Evolutionary conservation across 176 grass and related monocot species (phyloP), one percentile per base, ranked within the genome.

Genomic region (Metroxylon sagu): DNA sequence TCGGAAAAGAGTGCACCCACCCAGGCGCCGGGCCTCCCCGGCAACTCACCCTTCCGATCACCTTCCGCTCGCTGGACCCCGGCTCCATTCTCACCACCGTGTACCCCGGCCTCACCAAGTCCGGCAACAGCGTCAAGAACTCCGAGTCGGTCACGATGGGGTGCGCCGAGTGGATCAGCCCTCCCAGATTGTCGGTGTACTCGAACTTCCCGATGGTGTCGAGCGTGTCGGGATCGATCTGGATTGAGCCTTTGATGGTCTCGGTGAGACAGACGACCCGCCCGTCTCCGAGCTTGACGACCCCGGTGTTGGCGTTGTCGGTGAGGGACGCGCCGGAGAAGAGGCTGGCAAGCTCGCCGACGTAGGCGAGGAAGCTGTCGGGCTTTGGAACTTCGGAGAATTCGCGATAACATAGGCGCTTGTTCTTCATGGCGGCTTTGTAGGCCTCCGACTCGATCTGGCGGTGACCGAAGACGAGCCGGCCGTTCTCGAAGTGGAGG

Each of bases 301-400:
- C 82, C 21, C 94, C 94, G 25, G 94, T 98, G 85, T 98, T 98
- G 73, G 94, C 66, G 85, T 98, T 98, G 82, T 98, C 94, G 50
- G 94, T 98, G 73, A 98, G 88, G 3, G 94, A 98, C 14, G 85
- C 71, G 28, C 94, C 94, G 6, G 88, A 85, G 67, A 91, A 85
- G 75, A 98, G 71, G 67, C 49, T 76, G 14, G 79, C 84, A 1
- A 98, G 79, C 67, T 98, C 81, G 18, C 84, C 71, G 12, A 98
- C 60, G 64, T 74, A 58, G 3, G 81, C 64, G 59, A 86, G 60
- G 70, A 92, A 69, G 39, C 68, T 19, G 0, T 73, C 79, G 55
- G 73, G 39, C 72, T 89, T 88, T 28, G 94, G 94, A 18, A 54
- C 82, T 65, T 98, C 94, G 15, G 94, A 98, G 77, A 98, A 98